A percentile compares a stretch with the other conserved stretches of the same genome.
These are phyloP conservation scores for Magnaporthiopsis poae DNA, from an alignment of 2,329 filamentous ascomycete species.

Conservation along the genomic window DNA sequence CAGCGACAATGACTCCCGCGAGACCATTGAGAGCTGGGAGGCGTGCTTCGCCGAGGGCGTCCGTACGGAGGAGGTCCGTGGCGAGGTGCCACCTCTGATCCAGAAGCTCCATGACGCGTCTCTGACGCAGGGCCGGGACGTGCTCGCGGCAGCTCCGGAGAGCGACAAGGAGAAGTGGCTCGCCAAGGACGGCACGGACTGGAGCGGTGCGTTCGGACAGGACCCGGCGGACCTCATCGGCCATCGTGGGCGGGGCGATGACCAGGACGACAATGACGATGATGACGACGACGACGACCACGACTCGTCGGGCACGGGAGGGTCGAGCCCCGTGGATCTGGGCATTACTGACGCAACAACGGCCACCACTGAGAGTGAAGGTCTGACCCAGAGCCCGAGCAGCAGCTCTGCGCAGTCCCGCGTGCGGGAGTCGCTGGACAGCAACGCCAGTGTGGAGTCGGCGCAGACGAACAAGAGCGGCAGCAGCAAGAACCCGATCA, in stretches of 20 bases:
- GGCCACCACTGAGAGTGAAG: constrained; percentile 8
- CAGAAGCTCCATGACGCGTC: constrained; percentile 73
- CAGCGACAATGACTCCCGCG: constrained; percentile 75
- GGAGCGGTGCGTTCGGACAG: constrained; percentile 75
- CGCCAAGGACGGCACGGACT: constrained; percentile 69
- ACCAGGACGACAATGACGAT: constrained; percentile 31
- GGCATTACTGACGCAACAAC: constrained; percentile 46
- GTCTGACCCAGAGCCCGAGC: constrained; percentile 3
- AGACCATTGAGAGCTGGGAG: constrained; percentile 93
- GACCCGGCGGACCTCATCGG: constrained; percentile 51
- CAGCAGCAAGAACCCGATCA: constrained; percentile 44
- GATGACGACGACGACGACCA: constrained; percentile 28
- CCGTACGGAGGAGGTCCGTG: constrained; percentile 57
- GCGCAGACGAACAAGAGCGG: constrained; percentile 23
- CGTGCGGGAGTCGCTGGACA: constrained; percentile 10
- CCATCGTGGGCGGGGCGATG: constrained; percentile 19
- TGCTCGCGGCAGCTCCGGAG: constrained; percentile 61
- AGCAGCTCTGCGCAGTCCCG: constrained; percentile 9
- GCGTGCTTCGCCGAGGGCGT: constrained; percentile 83
- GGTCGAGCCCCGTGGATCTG: constrained; percentile 38
- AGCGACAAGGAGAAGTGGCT: constrained; percentile 72
- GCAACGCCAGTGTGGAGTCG: constrained; percentile 17
- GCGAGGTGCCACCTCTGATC: constrained; percentile 63
- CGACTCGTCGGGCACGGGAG: constrained; percentile 19
- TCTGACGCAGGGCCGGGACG: constrained; percentile 67